These are phyloP conservation scores for Gryganskiella cystojenkinii DNA, from an alignment of 192 early-diverging fungal genomes.

Conservation along the genomic window DNA sequence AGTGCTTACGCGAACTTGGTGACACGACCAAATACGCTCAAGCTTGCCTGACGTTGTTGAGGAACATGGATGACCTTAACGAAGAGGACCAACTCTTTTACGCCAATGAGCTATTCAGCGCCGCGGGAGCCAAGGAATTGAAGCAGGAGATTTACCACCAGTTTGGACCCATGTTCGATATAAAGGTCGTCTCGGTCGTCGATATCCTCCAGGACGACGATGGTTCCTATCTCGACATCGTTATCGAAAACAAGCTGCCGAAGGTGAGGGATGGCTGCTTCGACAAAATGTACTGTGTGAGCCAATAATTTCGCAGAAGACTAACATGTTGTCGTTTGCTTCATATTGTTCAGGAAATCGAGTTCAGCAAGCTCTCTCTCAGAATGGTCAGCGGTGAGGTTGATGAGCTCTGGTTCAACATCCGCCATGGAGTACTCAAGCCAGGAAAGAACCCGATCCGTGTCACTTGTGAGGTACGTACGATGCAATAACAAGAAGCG, in stretches of 20 bases:
- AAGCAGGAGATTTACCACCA: constrained; percentile 57
- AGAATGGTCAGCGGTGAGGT: constrained; percentile 61
- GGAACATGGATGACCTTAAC: constrained; percentile 59
- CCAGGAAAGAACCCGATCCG: constrained; percentile 63
- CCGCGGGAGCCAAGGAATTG: constrained; percentile 31
- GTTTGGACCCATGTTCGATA: constrained; percentile 64
- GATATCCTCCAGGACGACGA: constrained; percentile 70
- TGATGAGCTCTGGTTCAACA: constrained; percentile 63
- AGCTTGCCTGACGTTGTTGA: constrained; percentile 60
- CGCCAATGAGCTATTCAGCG: constrained; percentile 57
- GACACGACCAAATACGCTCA: constrained; percentile 60
- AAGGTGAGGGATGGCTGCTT: constrained; percentile 57
- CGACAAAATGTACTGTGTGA: background rate
- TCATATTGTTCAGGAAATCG: constrained; percentile 37
- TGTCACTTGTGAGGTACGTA: constrained; percentile 61
- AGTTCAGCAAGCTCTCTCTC: constrained; percentile 58
- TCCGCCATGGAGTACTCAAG: constrained; percentile 55
- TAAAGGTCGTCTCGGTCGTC: constrained; percentile 62
- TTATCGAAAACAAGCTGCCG: constrained; percentile 65
- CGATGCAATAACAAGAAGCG: background rate
- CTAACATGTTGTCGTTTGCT: background rate
- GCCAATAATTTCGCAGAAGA: background rate
- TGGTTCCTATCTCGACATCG: constrained; percentile 60
- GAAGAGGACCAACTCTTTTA: constrained; percentile 57
- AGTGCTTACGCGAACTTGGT: constrained; percentile 67